Conservation (phyloP, 345 rosid genomes). For the Pistacia atlantica region DNA sequence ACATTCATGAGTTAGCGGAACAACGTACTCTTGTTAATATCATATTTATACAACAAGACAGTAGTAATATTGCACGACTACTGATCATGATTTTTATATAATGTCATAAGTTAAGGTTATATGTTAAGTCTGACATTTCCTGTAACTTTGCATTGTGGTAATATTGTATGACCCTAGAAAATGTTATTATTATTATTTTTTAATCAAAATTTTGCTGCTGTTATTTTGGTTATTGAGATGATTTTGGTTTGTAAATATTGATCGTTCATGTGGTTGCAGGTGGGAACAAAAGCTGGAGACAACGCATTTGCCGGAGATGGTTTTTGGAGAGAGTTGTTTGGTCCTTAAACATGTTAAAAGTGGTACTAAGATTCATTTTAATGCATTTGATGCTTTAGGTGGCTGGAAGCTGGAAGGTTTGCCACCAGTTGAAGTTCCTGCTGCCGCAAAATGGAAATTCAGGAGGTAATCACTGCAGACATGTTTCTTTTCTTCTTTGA, state of each 20-base stretch:
- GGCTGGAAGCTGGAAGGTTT: slow-evolving; percentile 87
- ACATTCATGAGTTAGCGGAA: too few relatives aligned
- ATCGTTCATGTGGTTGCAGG: slow-evolving; percentile 42
- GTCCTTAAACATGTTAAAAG: slow-evolving; percentile 60
- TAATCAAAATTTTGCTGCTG: neutral
- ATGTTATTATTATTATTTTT: too few relatives aligned
- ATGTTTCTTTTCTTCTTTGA: neutral
- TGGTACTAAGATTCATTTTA: slow-evolving; percentile 66
- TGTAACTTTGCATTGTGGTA: neutral
- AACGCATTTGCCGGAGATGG: slow-evolving; percentile 89
- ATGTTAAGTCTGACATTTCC: neutral
- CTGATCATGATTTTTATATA: too few relatives aligned
- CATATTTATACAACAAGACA: too few relatives aligned
- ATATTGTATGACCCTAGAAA: neutral
- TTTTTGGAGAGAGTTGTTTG: slow-evolving; percentile 80
- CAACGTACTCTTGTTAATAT: neutral
- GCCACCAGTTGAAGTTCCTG: slow-evolving; percentile 97
- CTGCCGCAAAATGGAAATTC: slow-evolving; percentile 91
- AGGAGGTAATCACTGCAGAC: slow-evolving; percentile 54
- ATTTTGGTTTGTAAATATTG: neutral
- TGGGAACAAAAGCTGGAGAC: slow-evolving; percentile 86
- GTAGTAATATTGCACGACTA: too few relatives aligned
- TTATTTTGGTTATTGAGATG: neutral
- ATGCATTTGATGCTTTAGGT: slow-evolving; percentile 81
- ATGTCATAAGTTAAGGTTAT: neutral